A percentile compares a stretch with the other conserved stretches of the same genome.
phyloP scores from a whole-genome alignment of 192 early-diverging fungal species.

The Entomortierella parvispora region DNA sequence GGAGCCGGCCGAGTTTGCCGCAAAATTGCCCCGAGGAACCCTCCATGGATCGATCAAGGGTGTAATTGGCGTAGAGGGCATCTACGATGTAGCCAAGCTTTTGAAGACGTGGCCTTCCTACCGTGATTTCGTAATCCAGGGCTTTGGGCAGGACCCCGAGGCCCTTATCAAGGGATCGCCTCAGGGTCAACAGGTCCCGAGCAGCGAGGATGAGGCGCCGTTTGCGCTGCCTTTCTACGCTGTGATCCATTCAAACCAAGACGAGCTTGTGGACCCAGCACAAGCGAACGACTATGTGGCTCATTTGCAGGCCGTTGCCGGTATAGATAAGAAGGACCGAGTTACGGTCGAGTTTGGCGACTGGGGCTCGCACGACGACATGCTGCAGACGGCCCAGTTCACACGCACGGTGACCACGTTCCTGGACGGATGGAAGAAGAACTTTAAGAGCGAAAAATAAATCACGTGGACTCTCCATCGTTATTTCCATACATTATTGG shows the following conservation, averaged over 20 bases:
- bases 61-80: constrained; percentile 82
- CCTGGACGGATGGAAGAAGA: constrained; percentile 5
- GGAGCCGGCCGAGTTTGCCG: constrained; percentile 14
- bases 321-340: neutral
- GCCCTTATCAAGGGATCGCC: constrained; percentile 61
- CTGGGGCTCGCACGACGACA: constrained; percentile 45
- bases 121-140: constrained; percentile 75
- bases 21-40: constrained; percentile 16
- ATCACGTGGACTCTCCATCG: neutral
- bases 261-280: constrained; percentile 72
- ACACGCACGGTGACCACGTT: constrained; percentile 26
- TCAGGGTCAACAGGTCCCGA: constrained; percentile 20
- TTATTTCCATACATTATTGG: neutral
- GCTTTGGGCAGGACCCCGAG: constrained; percentile 66
- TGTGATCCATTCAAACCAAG: constrained; percentile 72
- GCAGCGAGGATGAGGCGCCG: neutral
- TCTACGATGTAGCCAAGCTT: constrained; percentile 82
- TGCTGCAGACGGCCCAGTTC: constrained; percentile 45
- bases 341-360: constrained; percentile 46
- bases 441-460: neutral
- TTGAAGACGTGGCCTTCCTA: constrained; percentile 73
- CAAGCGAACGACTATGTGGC: constrained; percentile 62
- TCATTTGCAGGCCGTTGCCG: constrained; percentile 39
- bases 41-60: constrained; percentile 58
- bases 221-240: constrained; percentile 59